These are phyloP conservation scores for Bremia lactucae DNA, from an alignment of 352 stramenopile species.

Conservation along the genomic window DNA sequence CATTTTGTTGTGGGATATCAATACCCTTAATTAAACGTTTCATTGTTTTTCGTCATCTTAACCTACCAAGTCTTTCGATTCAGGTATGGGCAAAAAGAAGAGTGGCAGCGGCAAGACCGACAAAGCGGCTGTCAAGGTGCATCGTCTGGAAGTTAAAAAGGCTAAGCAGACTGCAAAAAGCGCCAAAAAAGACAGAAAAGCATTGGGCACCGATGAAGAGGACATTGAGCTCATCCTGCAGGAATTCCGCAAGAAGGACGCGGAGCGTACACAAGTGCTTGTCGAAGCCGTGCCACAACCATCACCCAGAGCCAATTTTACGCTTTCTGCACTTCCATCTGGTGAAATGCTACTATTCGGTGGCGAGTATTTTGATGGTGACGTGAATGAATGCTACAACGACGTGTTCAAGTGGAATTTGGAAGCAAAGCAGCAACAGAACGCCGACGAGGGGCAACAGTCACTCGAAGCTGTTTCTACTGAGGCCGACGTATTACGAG, in stretches of 20 bases:
- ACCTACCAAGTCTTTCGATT: slow-evolving; percentile 10
- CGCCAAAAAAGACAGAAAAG: slow-evolving; percentile 74
- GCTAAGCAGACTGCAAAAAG: slow-evolving; percentile 67
- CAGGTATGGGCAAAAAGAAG: slow-evolving; percentile 56
- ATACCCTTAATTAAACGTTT: too few species aligned
- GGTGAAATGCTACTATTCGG: slow-evolving; percentile 91
- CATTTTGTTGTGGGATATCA: too few species aligned
- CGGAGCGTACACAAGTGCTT: slow-evolving; percentile 48
- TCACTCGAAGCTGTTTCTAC: slow-evolving; percentile 1
- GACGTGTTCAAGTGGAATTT: slow-evolving; percentile 92
- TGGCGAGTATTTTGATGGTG: slow-evolving; percentile 96
- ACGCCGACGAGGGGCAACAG: slow-evolving; percentile 11
- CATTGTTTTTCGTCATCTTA: too few species aligned
- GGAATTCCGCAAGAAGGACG: slow-evolving; percentile 75
- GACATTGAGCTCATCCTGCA: slow-evolving; percentile 74
- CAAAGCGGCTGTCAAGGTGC: slow-evolving; percentile 59
- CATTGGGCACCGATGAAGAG: slow-evolving; percentile 60
- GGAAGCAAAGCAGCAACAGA: slow-evolving; percentile 24
- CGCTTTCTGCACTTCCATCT: slow-evolving; percentile 51
- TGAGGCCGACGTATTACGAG: slow-evolving; percentile 10
- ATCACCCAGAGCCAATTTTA: slow-evolving; percentile 68
- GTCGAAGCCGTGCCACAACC: slow-evolving; percentile 46
- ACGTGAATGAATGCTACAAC: slow-evolving; percentile 94
- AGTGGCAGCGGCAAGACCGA: slow-evolving; percentile 40
- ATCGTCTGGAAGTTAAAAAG: slow-evolving; percentile 75